Base-by-base conservation (phyloP, 345 rosid genomes). In the Iberis pinnata region DNA sequence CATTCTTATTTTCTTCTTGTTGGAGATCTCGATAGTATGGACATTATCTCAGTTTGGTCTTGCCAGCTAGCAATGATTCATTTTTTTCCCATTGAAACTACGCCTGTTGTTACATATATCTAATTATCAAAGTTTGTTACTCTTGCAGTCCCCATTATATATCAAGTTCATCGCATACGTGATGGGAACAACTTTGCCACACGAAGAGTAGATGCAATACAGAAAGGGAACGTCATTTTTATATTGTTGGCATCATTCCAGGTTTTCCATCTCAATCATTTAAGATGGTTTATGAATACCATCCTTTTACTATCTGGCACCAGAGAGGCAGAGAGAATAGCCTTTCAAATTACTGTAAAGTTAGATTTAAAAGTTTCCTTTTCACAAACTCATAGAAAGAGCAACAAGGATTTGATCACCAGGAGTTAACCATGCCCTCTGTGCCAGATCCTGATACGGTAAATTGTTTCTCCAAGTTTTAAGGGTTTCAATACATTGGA, bases 121-220 rank as follows among this genome's bases (percentile, higher is more conserved):
- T 63, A 19, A 24, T 42, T 13, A 8, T 46, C 22, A 33, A 43
- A 33, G 31, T 43, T 56, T 44, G 22, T 51, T 22, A 36, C 47
- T 67, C 45, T 66, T 76, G 72, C 74, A 92, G 95, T 83, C 43
- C 98, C 98, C 56, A 83, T 85, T 62, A 67, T 83, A 32, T 86
- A 88, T 56, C 62, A 75, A 66, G 97, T 83, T 67, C 75, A 77
- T 42, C 90, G 95, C 12, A 54, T 92, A 69, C 95, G 95, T 25
- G 95, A 92, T 67, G 99, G 97, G 38, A 85, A 77, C 68, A 85
- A 69, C 72, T 92, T 92, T 72, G 95, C 97, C 35, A 83, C 94
- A 49, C 75, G 99, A 58, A 75, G 77, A 70, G 99, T 88, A 61
- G 86, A 88, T 69, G 99, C 99, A 35, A 55, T 88, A 64, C 99